phyloP scores from a whole-genome alignment of 1,284 basidiomycete genomes.

The Phlebopus sp. region DNA sequence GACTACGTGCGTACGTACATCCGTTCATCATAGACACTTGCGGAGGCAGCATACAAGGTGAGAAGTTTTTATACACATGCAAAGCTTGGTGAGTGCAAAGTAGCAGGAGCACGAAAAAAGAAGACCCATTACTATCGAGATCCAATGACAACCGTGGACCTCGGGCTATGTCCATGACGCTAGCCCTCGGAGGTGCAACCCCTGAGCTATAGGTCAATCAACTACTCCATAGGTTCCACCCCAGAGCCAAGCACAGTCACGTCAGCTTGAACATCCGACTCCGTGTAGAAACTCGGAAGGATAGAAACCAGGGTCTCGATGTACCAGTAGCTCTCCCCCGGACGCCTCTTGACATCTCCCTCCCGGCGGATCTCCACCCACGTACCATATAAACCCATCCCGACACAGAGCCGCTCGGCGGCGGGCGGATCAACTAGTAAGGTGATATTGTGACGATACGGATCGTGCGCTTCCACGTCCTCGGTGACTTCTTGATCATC shows the following conservation, averaged over 20 bases:
- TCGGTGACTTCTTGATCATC: slow-evolving; percentile 2
- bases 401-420: slow-evolving; percentile 40
- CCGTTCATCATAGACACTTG: too few species aligned
- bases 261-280: slow-evolving; percentile 6
- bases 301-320: slow-evolving; percentile 23
- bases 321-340: slow-evolving; percentile 26
- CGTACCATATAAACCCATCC: slow-evolving; percentile 48
- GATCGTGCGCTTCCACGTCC: slow-evolving; percentile 38
- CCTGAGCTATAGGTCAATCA: not conserved
- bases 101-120: too few species aligned
- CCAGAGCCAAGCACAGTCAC: slow-evolving; percentile 1
- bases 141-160: not conserved
- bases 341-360: slow-evolving; percentile 15
- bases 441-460: slow-evolving; percentile 49
- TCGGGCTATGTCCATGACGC: not conserved
- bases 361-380: slow-evolving; percentile 55
- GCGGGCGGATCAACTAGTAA: slow-evolving; percentile 48
- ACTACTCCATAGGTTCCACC: not conserved
- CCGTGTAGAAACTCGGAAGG: slow-evolving; percentile 29
- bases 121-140: too few species aligned
- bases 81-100: too few species aligned
- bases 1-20: too few species aligned
- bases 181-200: too few species aligned
- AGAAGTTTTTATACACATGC: too few species aligned
- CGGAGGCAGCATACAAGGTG: too few species aligned